Percentiles rank a stretch among this genome's conserved stretches.
Conservation (phyloP, 495 filamentous ascomycete genomes). For the Penicillium longicatenatum region DNA sequence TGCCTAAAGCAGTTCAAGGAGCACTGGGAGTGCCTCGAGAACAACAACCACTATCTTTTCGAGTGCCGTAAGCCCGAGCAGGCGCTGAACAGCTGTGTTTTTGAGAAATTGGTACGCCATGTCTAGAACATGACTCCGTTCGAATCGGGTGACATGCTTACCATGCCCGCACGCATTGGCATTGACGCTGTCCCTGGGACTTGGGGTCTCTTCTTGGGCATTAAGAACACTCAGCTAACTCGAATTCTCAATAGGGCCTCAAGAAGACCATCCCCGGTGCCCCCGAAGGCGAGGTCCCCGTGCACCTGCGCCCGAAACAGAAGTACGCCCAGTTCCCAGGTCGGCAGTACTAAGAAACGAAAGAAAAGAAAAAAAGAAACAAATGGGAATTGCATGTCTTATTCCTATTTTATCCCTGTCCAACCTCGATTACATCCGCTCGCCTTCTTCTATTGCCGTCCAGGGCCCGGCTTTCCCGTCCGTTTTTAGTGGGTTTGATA, state of each 20-base stretch:
- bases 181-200: background rate
- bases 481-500: conserved; percentile 21
- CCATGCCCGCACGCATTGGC: background rate
- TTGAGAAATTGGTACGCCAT: conserved; percentile 83
- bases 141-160: background rate
- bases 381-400: conserved; percentile 3
- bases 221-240: background rate
- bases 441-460: conserved; percentile 8
- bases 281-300: conserved; percentile 72
- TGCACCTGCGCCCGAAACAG: conserved; percentile 80
- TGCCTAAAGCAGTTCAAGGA: conserved; percentile 87
- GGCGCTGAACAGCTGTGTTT: conserved; percentile 88
- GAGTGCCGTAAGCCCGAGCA: conserved; percentile 81
- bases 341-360: conserved; percentile 39
- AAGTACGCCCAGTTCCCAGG: conserved; percentile 64
- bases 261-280: conserved; percentile 88
- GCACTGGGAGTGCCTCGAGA: conserved; percentile 94
- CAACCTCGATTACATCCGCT: conserved; percentile 14
- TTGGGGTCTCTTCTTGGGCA: background rate
- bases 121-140: background rate
- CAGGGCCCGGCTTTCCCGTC: conserved; percentile 25
- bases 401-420: conserved; percentile 3
- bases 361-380: conserved; percentile 16
- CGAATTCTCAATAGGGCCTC: conserved; percentile 60
- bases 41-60: conserved; percentile 96